A percentile compares a stretch with the other conserved stretches of the same genome.
Evolutionary conservation across 78 protist species (phyloP).

Genomic region (Dictyostelium brefeldianum): DNA sequence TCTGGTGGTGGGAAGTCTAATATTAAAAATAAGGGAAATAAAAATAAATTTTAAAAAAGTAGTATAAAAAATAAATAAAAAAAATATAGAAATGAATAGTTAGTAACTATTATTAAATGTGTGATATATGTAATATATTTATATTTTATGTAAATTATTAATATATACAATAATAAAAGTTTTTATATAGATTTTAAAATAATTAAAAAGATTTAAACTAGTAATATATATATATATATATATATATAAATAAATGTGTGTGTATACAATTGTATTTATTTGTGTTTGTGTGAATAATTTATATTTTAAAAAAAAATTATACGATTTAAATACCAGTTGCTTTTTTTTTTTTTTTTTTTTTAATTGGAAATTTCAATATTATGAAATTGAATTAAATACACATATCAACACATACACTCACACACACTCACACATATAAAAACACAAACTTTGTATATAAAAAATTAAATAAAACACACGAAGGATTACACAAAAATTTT

Average conservation of each 20-base stretch:
- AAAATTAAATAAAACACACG: neutral
- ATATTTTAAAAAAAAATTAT: too few species aligned
- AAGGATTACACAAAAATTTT: neutral
- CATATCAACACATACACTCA: too few species aligned
- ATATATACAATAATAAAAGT: too few species aligned
- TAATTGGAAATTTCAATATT: neutral
- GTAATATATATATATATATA: too few species aligned
- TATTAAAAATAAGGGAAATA: neutral
- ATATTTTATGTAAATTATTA: too few species aligned
- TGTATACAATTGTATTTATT: too few species aligned
- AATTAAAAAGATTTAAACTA: too few species aligned
- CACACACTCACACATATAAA: neutral
- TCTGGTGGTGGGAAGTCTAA: neutral
- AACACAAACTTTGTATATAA: neutral
- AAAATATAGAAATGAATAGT: neutral
- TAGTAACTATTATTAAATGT: too few species aligned
- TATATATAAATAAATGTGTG: too few species aligned
- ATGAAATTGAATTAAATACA: neutral
- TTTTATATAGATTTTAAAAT: too few species aligned
- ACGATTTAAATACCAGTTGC: neutral
- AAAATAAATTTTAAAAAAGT: neutral
- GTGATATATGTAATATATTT: too few species aligned
- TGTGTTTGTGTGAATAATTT: too few species aligned
- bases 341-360: neutral
- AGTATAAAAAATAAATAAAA: neutral